Conservation (phyloP, 73 alveolate species). For the Paramecium caudatum region DNA sequence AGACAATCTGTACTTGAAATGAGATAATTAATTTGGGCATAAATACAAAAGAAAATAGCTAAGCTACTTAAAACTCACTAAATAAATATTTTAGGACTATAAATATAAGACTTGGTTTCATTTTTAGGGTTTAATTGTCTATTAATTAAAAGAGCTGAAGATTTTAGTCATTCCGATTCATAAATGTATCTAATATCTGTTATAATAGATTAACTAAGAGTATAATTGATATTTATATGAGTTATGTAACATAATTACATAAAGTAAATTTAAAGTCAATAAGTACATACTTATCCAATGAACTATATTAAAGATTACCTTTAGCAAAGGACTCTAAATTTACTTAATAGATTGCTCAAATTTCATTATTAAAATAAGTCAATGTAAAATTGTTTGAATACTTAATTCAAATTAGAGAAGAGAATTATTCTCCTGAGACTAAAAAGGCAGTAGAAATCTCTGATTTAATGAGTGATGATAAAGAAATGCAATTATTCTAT, state of each 20-base stretch:
- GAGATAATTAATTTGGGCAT: conserved; percentile 56
- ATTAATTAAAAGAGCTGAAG: conserved; percentile 67
- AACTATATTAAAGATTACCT: conserved; percentile 51
- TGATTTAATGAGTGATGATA: conserved; percentile 53
- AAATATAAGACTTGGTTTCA: background rate
- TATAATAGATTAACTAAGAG: background rate
- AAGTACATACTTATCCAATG: conserved; percentile 49
- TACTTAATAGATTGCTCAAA: background rate
- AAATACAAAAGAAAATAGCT: conserved; percentile 30
- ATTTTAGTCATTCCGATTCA: conserved; percentile 53
- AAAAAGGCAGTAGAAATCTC: background rate
- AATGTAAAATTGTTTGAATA: conserved; percentile 1
- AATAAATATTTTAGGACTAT: background rate
- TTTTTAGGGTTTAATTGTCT: conserved; percentile 47
- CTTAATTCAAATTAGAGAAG: conserved; percentile 19
- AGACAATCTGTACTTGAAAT: conserved; percentile 50
- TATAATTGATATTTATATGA: conserved; percentile 5
- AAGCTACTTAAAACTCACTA: background rate
- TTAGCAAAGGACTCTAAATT: conserved; percentile 42
- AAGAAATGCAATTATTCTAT: conserved; percentile 44
- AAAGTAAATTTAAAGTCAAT: conserved; percentile 7
- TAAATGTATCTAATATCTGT: background rate
- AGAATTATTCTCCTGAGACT: background rate
- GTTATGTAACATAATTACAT: conserved; percentile 22
- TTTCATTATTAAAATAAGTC: background rate